Evolutionary conservation across 257 asterid species (phyloP).

Genomic region (Rauvolfia tetraphylla): DNA sequence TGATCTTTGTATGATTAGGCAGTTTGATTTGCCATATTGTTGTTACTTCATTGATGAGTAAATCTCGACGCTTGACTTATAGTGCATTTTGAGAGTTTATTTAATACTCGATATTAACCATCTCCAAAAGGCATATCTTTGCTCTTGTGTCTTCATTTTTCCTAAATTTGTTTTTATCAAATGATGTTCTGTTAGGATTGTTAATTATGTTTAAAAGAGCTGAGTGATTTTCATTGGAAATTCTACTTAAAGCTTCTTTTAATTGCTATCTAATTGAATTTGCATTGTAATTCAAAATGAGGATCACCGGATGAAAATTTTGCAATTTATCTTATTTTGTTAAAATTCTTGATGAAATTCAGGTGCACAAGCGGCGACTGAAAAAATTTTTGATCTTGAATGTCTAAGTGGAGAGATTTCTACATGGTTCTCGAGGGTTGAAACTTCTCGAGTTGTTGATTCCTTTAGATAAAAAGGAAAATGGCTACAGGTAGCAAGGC

Average conservation of each 20-base stretch:
- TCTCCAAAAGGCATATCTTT: background rate
- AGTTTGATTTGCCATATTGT: background rate
- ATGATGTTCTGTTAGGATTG: background rate
- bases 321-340: background rate
- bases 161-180: background rate
- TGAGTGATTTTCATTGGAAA: background rate
- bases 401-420: constrained; percentile 32
- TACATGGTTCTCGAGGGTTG: constrained; percentile 47
- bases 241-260: background rate
- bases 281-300: background rate
- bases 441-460: constrained; percentile 31
- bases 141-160: background rate
- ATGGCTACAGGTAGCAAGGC: constrained; percentile 94
- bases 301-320: background rate
- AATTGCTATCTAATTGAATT: background rate
- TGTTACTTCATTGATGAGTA: background rate
- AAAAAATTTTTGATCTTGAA: constrained; percentile 27
- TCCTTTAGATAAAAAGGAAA: constrained; percentile 22
- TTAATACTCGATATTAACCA: background rate
- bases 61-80: background rate
- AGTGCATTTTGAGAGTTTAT: background rate
- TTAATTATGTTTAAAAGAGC: background rate
- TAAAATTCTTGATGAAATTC: background rate
- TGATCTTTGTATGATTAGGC: background rate
- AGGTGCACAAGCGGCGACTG: constrained; percentile 13